Percentiles rank a stretch among this genome's conserved stretches.
phyloP scores from a whole-genome alignment of 345 rosid species.

The Arabis hirsuta region DNA sequence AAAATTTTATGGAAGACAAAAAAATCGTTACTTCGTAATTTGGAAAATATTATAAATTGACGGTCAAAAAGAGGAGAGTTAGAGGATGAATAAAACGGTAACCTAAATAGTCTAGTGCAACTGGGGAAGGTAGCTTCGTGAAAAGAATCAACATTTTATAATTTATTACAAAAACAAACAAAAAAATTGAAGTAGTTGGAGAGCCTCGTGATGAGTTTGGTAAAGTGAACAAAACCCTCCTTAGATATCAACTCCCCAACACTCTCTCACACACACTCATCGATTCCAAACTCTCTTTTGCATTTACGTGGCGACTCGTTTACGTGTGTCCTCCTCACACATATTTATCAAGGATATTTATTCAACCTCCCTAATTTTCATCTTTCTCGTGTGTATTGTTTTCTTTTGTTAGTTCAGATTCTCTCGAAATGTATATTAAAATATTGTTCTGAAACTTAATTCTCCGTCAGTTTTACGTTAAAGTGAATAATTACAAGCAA shows the following conservation, averaged over 20 bases:
- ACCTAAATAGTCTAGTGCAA: constrained; percentile 2
- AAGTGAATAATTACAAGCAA: neutral
- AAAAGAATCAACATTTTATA: neutral
- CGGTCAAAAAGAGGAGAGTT: constrained; percentile 31
- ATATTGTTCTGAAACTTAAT: neutral
- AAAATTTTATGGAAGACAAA: neutral
- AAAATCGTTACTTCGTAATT: constrained; percentile 1
- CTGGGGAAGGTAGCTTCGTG: constrained; percentile 45
- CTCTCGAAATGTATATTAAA: neutral
- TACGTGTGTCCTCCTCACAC: constrained; percentile 38
- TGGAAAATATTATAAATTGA: neutral
- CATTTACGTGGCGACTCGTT: constrained; percentile 47
- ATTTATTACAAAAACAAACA: neutral
- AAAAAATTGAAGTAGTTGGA: neutral
- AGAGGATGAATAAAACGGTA: constrained; percentile 21
- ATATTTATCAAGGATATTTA: constrained; percentile 7
- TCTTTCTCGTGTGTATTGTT: neutral
- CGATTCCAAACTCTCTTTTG: constrained; percentile 25
- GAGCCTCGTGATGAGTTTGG: constrained; percentile 34
- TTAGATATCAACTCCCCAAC: constrained; percentile 48
- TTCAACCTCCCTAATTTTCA: constrained; percentile 2
- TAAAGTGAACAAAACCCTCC: constrained; percentile 32
- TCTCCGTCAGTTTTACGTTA: constrained; percentile 10
- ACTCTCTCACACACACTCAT: constrained; percentile 22
- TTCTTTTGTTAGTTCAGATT: neutral